A percentile compares a stretch with the other conserved stretches of the same genome.
phyloP scores from a whole-genome alignment of 768 basidiomycete genomes.

The Mycena floridula region DNA sequence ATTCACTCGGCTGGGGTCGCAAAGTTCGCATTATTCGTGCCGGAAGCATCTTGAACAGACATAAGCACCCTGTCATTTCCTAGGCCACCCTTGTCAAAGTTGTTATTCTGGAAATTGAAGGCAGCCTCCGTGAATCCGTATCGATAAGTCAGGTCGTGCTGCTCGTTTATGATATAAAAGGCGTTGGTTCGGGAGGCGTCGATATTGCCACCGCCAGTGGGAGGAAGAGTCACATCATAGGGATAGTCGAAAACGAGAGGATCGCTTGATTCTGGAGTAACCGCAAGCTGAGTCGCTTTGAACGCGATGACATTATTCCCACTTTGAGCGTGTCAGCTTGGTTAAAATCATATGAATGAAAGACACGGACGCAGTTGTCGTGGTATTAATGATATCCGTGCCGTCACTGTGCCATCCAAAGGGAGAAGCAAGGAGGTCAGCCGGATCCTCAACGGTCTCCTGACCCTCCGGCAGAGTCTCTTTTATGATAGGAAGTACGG shows the following conservation, averaged over 20 bases:
- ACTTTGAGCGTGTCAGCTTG: slow-evolving; percentile 7
- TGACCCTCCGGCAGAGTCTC: slow-evolving; percentile 34
- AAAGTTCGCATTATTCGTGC: slow-evolving; percentile 46
- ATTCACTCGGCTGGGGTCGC: slow-evolving; percentile 11
- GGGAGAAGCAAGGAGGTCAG: slow-evolving; percentile 36
- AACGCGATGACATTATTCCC: slow-evolving; percentile 34
- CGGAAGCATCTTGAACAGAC: slow-evolving; percentile 42
- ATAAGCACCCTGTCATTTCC: slow-evolving; percentile 45
- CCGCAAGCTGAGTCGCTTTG: slow-evolving; percentile 20
- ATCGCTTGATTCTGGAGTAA: slow-evolving; percentile 26
- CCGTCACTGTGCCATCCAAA: slow-evolving; percentile 39
- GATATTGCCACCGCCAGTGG: slow-evolving; percentile 32
- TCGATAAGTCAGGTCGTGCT: slow-evolving; percentile 42
- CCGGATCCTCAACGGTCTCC: slow-evolving; percentile 30
- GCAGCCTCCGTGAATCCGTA: slow-evolving; percentile 55
- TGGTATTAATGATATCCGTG: slow-evolving; percentile 17
- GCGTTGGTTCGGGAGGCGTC: slow-evolving; percentile 49
- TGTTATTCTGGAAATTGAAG: slow-evolving; percentile 58
- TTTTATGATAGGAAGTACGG: slow-evolving; percentile 30
- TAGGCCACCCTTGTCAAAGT: slow-evolving; percentile 44
- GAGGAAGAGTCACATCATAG: slow-evolving; percentile 15
- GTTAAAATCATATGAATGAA: slow-evolving; percentile 19
- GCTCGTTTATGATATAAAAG: slow-evolving; percentile 57
- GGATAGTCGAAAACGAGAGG: slow-evolving; percentile 28
- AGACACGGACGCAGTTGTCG: slow-evolving; percentile 16